These are phyloP conservation scores for Nitzschia palea DNA, from an alignment of 108 stramenopile genomes.

Conservation along the genomic window DNA sequence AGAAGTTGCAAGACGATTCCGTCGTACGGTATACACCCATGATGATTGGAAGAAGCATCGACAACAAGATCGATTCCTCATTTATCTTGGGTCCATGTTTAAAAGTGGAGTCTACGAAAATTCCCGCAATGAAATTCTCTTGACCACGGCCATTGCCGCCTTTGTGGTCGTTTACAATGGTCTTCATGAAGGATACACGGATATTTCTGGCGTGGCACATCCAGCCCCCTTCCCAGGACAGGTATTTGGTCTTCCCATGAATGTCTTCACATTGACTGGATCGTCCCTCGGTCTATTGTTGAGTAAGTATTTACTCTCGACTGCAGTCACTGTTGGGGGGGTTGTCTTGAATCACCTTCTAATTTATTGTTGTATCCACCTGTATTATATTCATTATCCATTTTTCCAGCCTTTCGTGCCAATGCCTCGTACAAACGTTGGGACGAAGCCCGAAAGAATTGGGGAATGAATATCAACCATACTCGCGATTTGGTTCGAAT, in stretches of 20 bases:
- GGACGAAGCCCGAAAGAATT: constrained; percentile 86
- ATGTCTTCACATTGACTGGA: constrained; percentile 44
- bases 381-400: background rate
- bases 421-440: constrained; percentile 75
- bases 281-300: constrained; percentile 55
- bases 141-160: constrained; percentile 37
- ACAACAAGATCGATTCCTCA: constrained; percentile 46
- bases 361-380: too few species aligned
- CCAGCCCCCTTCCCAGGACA: constrained; percentile 28
- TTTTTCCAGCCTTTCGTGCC: constrained; percentile 61
- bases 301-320: constrained; percentile 35
- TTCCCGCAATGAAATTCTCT: constrained; percentile 39
- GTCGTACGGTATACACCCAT: constrained; percentile 73
- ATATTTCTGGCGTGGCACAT: constrained; percentile 40
- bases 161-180: constrained; percentile 44
- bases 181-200: constrained; percentile 42
- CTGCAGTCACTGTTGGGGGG: too few species aligned
- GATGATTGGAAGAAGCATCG: constrained; percentile 71
- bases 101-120: constrained; percentile 52
- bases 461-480: constrained; percentile 77
- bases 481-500: constrained; percentile 71
- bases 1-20: constrained; percentile 54
- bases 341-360: too few species aligned
- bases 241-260: constrained; percentile 40
- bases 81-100: constrained; percentile 39